A percentile compares a stretch with the other conserved stretches of the same genome.
Conservation (phyloP, 192 early-diverging fungal genomes). For the Rhizophagus clarus region DNA sequence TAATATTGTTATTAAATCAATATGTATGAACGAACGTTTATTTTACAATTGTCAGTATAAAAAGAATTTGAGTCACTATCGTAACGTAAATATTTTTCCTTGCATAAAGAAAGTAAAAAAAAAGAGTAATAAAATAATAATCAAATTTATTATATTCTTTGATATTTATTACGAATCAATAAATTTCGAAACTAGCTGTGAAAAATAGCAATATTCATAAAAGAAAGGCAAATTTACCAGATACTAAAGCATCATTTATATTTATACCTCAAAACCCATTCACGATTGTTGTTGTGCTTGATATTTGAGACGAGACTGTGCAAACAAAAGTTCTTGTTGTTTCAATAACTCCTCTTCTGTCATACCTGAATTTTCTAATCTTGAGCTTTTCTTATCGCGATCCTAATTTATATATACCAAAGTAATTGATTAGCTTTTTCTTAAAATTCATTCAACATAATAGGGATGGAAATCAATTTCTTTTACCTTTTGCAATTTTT, state of each 20-base stretch:
- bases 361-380: conserved; percentile 78
- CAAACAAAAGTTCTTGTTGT: conserved; percentile 89
- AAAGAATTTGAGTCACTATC: too few species aligned
- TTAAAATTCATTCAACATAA: not conserved
- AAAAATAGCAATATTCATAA: too few species aligned
- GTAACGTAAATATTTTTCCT: too few species aligned
- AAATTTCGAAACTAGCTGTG: too few species aligned
- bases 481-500: conserved; percentile 76
- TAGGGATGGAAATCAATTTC: not conserved
- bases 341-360: conserved; percentile 82
- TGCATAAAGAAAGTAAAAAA: not conserved
- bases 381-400: conserved; percentile 75
- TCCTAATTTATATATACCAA: conserved; percentile 59
- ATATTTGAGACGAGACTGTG: conserved; percentile 76
- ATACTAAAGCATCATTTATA: not conserved
- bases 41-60: too few species aligned
- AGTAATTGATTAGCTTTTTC: not conserved
- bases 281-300: conserved; percentile 42
- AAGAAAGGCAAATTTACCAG: too few species aligned
- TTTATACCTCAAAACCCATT: not conserved
- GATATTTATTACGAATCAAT: not conserved
- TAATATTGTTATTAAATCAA: too few species aligned
- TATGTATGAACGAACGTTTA: too few species aligned
- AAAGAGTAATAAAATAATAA: not conserved
- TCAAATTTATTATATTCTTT: not conserved